These are phyloP conservation scores for Lentinus brumalis DNA, from an alignment of 768 basidiomycete species.

Conservation along the genomic window DNA sequence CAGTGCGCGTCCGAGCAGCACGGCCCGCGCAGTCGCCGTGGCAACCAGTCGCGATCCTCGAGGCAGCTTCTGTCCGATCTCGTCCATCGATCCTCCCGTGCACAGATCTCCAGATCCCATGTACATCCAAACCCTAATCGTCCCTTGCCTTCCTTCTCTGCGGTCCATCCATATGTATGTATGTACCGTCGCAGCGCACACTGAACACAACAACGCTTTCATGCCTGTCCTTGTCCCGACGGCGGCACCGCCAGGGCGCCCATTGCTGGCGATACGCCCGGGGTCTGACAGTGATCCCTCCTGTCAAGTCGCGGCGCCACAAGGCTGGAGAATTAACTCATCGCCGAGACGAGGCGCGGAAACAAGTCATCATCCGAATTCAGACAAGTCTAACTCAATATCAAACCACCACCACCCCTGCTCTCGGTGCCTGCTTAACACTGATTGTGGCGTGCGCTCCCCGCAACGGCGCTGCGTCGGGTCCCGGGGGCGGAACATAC, in stretches of 20 bases:
- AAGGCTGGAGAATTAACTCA: neutral
- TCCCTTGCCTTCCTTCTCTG: neutral
- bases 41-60: conserved; percentile 10
- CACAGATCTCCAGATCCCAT: conserved; percentile 5
- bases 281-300: neutral
- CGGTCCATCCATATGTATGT: neutral
- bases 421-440: neutral
- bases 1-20: neutral
- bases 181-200: no score
- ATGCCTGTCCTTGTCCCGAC: neutral
- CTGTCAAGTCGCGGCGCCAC: neutral
- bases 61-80: conserved; percentile 10
- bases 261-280: neutral
- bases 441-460: conserved; percentile 10
- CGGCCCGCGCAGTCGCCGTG: conserved; percentile 8
- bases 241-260: neutral
- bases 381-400: no score
- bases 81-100: conserved; percentile 4
- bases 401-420: neutral
- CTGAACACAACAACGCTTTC: no score
- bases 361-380: neutral
- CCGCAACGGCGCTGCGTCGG: neutral
- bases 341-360: neutral
- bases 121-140: neutral
- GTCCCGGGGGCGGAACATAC: no score